Percentiles rank a stretch among this genome's conserved stretches.
phyloP scores from a whole-genome alignment of 495 filamentous ascomycete genomes.

The Hyaloscypha variabilis region DNA sequence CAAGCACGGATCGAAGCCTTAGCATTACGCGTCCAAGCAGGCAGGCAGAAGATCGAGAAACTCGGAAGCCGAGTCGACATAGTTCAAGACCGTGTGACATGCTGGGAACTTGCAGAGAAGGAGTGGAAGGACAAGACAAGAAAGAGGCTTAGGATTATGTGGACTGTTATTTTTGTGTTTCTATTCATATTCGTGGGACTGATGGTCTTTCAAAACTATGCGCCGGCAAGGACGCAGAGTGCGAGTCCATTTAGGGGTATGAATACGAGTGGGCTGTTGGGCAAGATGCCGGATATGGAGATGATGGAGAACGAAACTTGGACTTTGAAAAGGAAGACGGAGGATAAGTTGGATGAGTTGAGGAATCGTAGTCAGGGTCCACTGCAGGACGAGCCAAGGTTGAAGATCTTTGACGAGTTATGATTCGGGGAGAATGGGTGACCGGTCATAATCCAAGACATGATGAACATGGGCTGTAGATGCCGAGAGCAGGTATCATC shows the following conservation, averaged over 20 bases:
- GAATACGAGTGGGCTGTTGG: conserved; percentile 18
- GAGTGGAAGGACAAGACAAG: conserved; percentile 74
- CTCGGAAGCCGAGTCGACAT: conserved; percentile 68
- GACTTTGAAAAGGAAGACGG: conserved; percentile 19
- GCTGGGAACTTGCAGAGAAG: conserved; percentile 69
- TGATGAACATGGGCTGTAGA: background rate
- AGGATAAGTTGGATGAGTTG: conserved; percentile 11
- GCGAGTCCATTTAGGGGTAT: background rate
- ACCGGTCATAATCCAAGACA: background rate
- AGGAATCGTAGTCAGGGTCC: conserved; percentile 2
- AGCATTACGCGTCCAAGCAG: conserved; percentile 63
- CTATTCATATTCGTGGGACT: conserved; percentile 48
- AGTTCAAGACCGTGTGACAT: conserved; percentile 65
- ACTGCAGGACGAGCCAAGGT: conserved; percentile 28
- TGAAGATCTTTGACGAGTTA: conserved; percentile 38
- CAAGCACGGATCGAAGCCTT: conserved; percentile 65
- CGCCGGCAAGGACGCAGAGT: conserved; percentile 11
- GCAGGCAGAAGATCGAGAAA: conserved; percentile 63
- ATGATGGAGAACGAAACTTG: conserved; percentile 20
- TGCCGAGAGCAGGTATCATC: background rate
- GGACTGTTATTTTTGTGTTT: conserved; percentile 51
- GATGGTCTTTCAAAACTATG: conserved; percentile 34
- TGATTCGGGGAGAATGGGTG: conserved; percentile 13
- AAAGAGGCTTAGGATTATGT: conserved; percentile 62
- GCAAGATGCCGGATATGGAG: conserved; percentile 21